Evolutionary conservation across 805 yeast species (phyloP).

Genomic region (Yamadazyma endophytica): DNA sequence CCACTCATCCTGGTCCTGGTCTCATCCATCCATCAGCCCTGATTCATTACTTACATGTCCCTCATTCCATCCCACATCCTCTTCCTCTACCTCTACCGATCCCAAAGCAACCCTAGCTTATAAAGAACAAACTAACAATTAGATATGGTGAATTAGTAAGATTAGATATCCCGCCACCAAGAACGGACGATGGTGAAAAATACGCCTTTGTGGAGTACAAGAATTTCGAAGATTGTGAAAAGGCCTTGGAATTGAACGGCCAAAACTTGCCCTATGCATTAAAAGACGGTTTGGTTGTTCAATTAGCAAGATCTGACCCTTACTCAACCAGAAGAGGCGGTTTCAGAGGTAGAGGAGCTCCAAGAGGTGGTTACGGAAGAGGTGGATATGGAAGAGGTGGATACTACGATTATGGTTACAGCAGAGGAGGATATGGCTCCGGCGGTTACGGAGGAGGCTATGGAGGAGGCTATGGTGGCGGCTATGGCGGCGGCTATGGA

Average conservation of each 20-base stretch:
- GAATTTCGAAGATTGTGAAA: slow-evolving; percentile 48
- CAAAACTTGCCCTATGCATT: slow-evolving; percentile 40
- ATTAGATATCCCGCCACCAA: slow-evolving; percentile 61
- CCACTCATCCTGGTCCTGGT: neutral
- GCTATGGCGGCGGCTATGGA: slow-evolving; percentile 7
- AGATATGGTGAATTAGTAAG: slow-evolving; percentile 56
- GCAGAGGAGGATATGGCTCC: slow-evolving; percentile 14
- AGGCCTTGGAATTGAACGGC: slow-evolving; percentile 47
- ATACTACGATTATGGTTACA: slow-evolving; percentile 11
- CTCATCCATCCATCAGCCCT: neutral
- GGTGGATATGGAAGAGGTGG: slow-evolving; percentile 16
- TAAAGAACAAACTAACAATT: no score
- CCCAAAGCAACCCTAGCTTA: no score
- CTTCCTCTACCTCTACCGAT: neutral
- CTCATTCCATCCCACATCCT: neutral
- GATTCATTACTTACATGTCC: neutral
- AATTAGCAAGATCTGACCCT: slow-evolving; percentile 56
- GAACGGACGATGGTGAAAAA: slow-evolving; percentile 54
- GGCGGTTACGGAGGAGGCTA: slow-evolving; percentile 16
- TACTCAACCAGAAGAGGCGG: slow-evolving; percentile 37
- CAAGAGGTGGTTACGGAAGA: slow-evolving; percentile 17
- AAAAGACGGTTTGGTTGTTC: slow-evolving; percentile 44
- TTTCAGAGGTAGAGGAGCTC: slow-evolving; percentile 20
- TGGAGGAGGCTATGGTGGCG: slow-evolving; percentile 9
- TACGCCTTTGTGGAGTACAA: slow-evolving; percentile 63